These are phyloP conservation scores for Torrubiellomyces zombiae DNA, from an alignment of 2,329 filamentous ascomycete species.

Conservation along the genomic window DNA sequence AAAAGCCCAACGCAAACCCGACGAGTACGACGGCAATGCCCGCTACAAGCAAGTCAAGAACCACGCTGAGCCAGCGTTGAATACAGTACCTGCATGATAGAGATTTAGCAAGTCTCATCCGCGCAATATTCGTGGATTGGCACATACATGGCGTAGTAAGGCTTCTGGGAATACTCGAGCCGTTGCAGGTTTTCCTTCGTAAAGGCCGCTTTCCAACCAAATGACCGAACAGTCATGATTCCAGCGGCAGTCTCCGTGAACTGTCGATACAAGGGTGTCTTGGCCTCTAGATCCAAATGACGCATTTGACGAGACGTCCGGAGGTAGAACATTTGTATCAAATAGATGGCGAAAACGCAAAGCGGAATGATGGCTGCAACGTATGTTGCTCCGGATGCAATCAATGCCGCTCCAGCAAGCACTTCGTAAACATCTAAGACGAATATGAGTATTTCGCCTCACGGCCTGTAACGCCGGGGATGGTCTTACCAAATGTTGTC, in stretches of 20 bases:
- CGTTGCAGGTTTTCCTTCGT: conserved; percentile 2
- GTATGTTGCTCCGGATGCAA: conserved; percentile 22
- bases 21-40: conserved; percentile 4
- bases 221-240: conserved; percentile 5
- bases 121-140: neutral
- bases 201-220: conserved; percentile 4
- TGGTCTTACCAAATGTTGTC: conserved; percentile 2
- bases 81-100: conserved; percentile 3
- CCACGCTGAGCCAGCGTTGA: conserved; percentile 5
- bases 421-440: conserved; percentile 1
- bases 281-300: conserved; percentile 40
- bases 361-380: conserved; percentile 29
- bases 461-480: too few relatives aligned
- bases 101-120: neutral
- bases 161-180: conserved; percentile 5
- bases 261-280: conserved; percentile 22
- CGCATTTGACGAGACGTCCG: conserved; percentile 42
- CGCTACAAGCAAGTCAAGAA: conserved; percentile 3
- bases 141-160: conserved; percentile 3
- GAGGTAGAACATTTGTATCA: conserved; percentile 38
- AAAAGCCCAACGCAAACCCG: conserved; percentile 1
- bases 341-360: conserved; percentile 20
- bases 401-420: conserved; percentile 13
- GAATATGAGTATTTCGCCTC: too few relatives aligned
- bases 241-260: conserved; percentile 5